Conservation (phyloP, 352 stramenopile species). For the Phytophthora constricta region DNA sequence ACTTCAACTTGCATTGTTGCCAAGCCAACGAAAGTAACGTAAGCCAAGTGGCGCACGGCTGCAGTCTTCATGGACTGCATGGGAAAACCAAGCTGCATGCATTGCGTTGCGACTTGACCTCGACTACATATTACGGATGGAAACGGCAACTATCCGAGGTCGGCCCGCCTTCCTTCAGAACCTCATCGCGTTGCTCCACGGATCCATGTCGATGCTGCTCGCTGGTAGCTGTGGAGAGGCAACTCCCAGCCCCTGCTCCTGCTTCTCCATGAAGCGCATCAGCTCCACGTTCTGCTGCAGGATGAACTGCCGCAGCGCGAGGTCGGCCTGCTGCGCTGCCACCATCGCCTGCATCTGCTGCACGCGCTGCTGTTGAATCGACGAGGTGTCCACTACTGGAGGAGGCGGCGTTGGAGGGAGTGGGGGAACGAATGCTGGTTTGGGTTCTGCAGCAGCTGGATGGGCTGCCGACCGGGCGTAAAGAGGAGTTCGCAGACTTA, state of each 20-base stretch:
- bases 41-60: no score
- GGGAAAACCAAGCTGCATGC: background rate
- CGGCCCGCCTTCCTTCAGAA: no score
- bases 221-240: background rate
- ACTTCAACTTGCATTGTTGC: no score
- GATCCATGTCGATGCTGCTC: background rate
- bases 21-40: no score
- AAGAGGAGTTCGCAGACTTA: background rate
- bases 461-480: background rate
- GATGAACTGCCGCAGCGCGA: slow-evolving; percentile 20
- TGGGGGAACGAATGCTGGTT: background rate
- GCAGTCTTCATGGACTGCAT: background rate
- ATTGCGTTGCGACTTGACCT: background rate
- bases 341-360: slow-evolving; percentile 26
- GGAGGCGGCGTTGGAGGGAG: background rate
- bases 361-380: slow-evolving; percentile 29
- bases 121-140: background rate
- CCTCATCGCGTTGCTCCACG: slow-evolving; percentile 7
- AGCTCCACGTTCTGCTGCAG: slow-evolving; percentile 27
- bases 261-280: slow-evolving; percentile 24
- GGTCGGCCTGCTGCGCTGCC: slow-evolving; percentile 25
- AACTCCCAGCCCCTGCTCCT: slow-evolving; percentile 14
- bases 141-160: no score
- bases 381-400: slow-evolving; percentile 10
- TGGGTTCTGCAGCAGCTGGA: background rate